Evolutionary conservation across 257 asterid genomes (phyloP).

Genomic region (Jacaranda copaia): DNA sequence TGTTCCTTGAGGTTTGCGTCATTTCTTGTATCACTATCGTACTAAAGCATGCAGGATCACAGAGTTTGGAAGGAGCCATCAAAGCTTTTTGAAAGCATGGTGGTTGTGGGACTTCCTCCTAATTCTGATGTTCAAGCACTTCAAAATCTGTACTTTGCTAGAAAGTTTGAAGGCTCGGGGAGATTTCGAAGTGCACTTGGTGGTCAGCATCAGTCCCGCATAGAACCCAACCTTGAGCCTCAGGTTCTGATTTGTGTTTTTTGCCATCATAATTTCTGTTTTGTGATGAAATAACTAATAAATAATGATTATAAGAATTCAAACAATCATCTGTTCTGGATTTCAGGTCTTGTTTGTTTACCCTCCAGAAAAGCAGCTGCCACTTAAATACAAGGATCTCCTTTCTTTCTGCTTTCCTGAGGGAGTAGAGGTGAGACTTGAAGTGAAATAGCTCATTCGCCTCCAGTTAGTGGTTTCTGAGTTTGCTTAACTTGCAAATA

Average conservation of each 20-base stretch:
- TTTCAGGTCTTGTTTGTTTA: slow-evolving; percentile 96
- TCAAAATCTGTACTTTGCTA: slow-evolving; percentile 81
- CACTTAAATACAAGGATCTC: slow-evolving; percentile 95
- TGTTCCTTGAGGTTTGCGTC: slow-evolving; percentile 31
- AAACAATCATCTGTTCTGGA: slow-evolving; percentile 36
- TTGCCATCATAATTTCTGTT: slow-evolving; percentile 9
- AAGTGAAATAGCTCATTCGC: too few relatives aligned
- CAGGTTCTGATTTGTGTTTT: slow-evolving; percentile 61
- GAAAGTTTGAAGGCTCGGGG: slow-evolving; percentile 85
- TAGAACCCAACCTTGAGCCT: slow-evolving; percentile 97
- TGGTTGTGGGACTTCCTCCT: slow-evolving; percentile 96
- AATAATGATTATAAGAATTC: neutral
- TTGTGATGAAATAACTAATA: slow-evolving; percentile 3
- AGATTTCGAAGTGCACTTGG: slow-evolving; percentile 76
- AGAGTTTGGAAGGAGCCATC: slow-evolving; percentile 93
- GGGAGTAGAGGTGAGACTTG: slow-evolving; percentile 80
- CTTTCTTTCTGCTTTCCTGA: slow-evolving; percentile 97
- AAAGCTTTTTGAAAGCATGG: slow-evolving; percentile 93
- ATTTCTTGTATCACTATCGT: slow-evolving; percentile 45
- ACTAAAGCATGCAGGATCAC: slow-evolving; percentile 76
- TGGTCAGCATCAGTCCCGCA: slow-evolving; percentile 83
- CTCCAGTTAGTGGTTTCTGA: slow-evolving; percentile 24
- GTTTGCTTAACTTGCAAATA: slow-evolving; percentile 7
- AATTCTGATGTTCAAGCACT: slow-evolving; percentile 87
- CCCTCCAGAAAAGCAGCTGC: slow-evolving; percentile 97